phyloP scores from a whole-genome alignment of 2,329 filamentous ascomycete species.

The Aspergillus tanneri region DNA sequence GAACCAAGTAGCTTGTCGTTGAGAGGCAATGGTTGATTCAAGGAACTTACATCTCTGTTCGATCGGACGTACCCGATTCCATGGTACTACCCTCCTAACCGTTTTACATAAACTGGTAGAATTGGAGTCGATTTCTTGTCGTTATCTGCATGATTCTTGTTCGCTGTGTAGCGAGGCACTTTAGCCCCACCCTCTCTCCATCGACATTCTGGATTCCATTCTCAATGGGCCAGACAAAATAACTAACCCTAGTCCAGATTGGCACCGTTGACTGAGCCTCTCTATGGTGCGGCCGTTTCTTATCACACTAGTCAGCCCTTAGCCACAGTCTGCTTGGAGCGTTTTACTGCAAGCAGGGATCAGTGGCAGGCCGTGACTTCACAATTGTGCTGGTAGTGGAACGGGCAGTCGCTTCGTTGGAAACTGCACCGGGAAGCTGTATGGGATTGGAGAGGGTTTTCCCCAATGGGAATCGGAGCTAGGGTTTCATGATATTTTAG shows the following conservation, averaged over 20 bases:
- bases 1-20: too few species aligned
- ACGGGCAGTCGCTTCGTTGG: neutral
- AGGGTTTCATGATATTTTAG: neutral
- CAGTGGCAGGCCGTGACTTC: constrained; percentile 12
- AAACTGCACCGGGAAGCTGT: neutral
- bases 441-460: constrained; percentile 5
- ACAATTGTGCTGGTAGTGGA: neutral
- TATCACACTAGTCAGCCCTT: constrained; percentile 11
- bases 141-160: too few species aligned
- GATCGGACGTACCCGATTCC: constrained; percentile 12
- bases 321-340: constrained; percentile 14
- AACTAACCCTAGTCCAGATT: too few species aligned
- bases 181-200: too few species aligned
- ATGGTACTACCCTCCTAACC: constrained; percentile 3
- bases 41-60: constrained; percentile 2
- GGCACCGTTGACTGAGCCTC: constrained; percentile 4
- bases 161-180: too few species aligned
- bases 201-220: too few species aligned
- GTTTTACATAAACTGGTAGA: neutral
- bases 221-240: too few species aligned
- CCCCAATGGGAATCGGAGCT: constrained; percentile 3
- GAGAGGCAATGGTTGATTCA: constrained; percentile 1
- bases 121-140: too few species aligned
- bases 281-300: constrained; percentile 17
- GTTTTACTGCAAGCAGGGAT: constrained; percentile 13